A percentile compares a stretch with the other conserved stretches of the same genome.
Evolutionary conservation across 176 grass and related monocot species (phyloP).

Genomic region (Musa itinerans): DNA sequence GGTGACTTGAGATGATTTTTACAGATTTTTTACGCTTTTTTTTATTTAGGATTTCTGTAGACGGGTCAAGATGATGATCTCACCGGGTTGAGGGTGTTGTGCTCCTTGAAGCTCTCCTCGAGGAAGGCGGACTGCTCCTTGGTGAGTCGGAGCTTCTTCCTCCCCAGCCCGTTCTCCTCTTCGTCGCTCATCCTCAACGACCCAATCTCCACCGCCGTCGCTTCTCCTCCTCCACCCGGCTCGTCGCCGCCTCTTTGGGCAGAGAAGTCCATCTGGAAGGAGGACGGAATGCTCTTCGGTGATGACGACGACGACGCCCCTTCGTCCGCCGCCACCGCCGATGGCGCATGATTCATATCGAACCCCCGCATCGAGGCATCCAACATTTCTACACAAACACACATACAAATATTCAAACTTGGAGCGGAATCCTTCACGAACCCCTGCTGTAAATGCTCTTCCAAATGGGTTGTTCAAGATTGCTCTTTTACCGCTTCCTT

Average conservation of each 20-base stretch:
- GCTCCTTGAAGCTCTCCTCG: constrained; percentile 15
- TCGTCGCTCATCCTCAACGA: constrained; percentile 7
- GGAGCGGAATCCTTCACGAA: background rate
- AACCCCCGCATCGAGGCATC: constrained; percentile 1
- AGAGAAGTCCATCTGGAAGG: constrained; percentile 11
- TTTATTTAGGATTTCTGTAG: background rate
- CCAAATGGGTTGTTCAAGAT: too few relatives aligned
- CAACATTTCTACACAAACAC: background rate
- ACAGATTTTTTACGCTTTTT: background rate
- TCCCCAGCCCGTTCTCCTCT: constrained; percentile 2
- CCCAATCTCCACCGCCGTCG: background rate
- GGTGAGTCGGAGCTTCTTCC: constrained; percentile 17
- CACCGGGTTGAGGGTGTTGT: constrained; percentile 14
- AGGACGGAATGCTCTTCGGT: constrained; percentile 4
- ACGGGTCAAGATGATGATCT: background rate
- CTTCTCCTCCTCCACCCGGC: background rate
- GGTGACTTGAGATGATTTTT: background rate
- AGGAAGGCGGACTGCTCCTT: constrained; percentile 19
- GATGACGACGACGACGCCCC: background rate
- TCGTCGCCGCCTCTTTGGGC: background rate
- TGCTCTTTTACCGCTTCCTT: too few relatives aligned
- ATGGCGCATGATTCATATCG: constrained; percentile 5
- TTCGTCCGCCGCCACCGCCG: background rate
- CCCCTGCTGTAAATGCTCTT: too few relatives aligned
- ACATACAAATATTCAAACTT: background rate